phyloP scores from a whole-genome alignment of 2,329 filamentous ascomycete species.

The Botrytis cinerea region DNA sequence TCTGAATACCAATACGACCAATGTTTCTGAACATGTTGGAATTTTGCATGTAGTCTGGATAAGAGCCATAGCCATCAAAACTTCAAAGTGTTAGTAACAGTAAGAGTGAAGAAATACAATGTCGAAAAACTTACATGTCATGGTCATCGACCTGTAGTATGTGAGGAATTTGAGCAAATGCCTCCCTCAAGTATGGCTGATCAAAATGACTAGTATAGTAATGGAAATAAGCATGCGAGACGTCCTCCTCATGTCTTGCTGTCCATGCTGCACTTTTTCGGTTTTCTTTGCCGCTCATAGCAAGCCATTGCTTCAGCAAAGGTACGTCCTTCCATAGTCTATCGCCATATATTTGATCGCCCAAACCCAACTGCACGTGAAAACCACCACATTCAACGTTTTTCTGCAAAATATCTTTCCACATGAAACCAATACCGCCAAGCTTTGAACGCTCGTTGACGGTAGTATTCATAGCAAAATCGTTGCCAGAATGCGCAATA shows the following conservation, averaged over 20 bases:
- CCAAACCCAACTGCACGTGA: constrained; percentile 87
- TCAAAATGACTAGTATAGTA: constrained; percentile 99
- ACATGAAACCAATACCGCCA: constrained; percentile 92
- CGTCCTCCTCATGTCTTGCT: constrained; percentile 91
- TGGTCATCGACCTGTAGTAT: constrained; percentile 93
- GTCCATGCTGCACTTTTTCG: constrained; percentile 91
- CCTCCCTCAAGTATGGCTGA: constrained; percentile 89
- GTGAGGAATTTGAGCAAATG: constrained; percentile 96
- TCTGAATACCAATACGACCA: constrained; percentile 89
- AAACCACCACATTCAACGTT: constrained; percentile 96
- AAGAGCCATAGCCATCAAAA: constrained; percentile 96
- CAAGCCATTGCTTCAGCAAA: constrained; percentile 90
- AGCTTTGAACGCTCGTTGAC: constrained; percentile 82
- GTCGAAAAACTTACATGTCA: constrained; percentile 75
- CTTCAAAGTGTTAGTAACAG: constrained; percentile 49
- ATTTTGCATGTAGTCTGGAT: constrained; percentile 97
- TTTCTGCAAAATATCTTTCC: constrained; percentile 98
- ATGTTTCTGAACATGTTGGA: constrained; percentile 99
- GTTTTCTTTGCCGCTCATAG: constrained; percentile 89
- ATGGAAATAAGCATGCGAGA: constrained; percentile 95
- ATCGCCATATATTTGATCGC: constrained; percentile 94
- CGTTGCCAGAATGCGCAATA: constrained; percentile 92
- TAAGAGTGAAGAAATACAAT: background rate
- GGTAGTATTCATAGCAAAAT: constrained; percentile 86
- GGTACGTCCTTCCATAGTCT: constrained; percentile 95